Base-by-base conservation (phyloP, 2,329 filamentous ascomycete species). In the Cercospora berteroae region DNA sequence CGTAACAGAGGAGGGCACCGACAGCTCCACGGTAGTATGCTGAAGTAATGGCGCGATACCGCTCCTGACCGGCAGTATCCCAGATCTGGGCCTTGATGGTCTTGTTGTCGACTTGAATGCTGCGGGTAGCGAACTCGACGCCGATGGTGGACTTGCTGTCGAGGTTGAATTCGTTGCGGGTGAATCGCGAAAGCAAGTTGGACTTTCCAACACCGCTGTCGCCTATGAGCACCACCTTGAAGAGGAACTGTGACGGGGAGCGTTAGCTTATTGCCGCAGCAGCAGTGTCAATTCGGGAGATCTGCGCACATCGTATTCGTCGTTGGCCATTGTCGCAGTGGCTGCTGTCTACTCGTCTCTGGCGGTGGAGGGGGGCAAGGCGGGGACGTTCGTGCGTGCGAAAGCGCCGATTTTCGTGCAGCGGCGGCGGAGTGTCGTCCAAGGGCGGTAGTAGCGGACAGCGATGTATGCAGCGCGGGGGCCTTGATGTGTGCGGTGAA, bases 41-140 rank as follows among this genome's bases (percentile, higher is more conserved):
- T 68, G 95, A 97, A 75, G 95, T 99, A 81, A 99, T 99, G 80
- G 95, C 95, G 80, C 96, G 92, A 86, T 98, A 99, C 81, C 95
- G 91, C 84, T 99, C 95, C 85, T 99, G 95, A 74, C 95, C 95
- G 74, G 95, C 95, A 67, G 95, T 99, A 85, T 99, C 95, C 95
- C 96, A 99, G 78, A 99, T 99, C 86, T 99, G 95, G 76, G 95
- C 95, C 87, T 99, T 99, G 89, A 99, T 99, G 72, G 95, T 99
- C 88, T 99, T 99, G 79, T 92, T 91, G 83, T 99, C 95, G 78
- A 99, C 95, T 83, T 98, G 94, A 80, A 99, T 99, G 74, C 93
- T 97, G 72, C 95, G 90, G 75, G 95, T 99, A 77, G 96, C 95
- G 81, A 99, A 99, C 84, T 99, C 95, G 81, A 99, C 95, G 77